Evolutionary conservation across 306 rosid species (phyloP), one percentile per base, ranked within the genome.

Genomic region (Medicago ruthenica): DNA sequence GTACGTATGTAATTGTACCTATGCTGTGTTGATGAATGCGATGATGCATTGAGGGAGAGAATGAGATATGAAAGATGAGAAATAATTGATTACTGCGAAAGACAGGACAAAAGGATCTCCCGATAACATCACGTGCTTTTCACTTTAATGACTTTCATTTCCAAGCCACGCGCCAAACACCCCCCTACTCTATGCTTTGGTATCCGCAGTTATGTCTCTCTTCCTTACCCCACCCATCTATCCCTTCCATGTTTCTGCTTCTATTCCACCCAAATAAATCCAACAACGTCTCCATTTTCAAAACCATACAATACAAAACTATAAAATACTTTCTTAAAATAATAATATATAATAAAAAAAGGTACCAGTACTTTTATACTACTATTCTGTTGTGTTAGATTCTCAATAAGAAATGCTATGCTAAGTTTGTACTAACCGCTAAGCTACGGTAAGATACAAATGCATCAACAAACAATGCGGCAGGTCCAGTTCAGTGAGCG

Each of bases 51-150:
- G 45, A 40, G 11, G 10, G 39, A 40, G 21, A 55, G 31, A 55
- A 18, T 22, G 40, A 27, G 57, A 67, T 67, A 17, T 37, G 18
- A 51, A 70, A 31, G 21, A 31, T 6, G 15, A 61, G 15, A 63
- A 47, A 75, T 64, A 54, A 76, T 67, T 66, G 67, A 68, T 44
- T 34, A 31, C 39, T 67, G 67, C 18, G 11, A 45, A 71, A 71
- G 64, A 71, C 50, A 36, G 53, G 62, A 60, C 24, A 57, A 31
- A 55, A 54, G 54, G 67, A 41, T 54, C 80, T 76, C 74, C 68
- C 24, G 13, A 18, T 63, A 39, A 24, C 70, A 67, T 58, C 81
- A 77, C 76, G 76, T 69, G 76, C 44, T 69, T 61, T 61, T 34
- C 45, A 22, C 17, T 40, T 15, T 44, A 47, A 47, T 63, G 13